A percentile compares a stretch with the other conserved stretches of the same genome.
Conservation (phyloP, 768 basidiomycete genomes). For the Goffeauzyma gilvescens region DNA sequence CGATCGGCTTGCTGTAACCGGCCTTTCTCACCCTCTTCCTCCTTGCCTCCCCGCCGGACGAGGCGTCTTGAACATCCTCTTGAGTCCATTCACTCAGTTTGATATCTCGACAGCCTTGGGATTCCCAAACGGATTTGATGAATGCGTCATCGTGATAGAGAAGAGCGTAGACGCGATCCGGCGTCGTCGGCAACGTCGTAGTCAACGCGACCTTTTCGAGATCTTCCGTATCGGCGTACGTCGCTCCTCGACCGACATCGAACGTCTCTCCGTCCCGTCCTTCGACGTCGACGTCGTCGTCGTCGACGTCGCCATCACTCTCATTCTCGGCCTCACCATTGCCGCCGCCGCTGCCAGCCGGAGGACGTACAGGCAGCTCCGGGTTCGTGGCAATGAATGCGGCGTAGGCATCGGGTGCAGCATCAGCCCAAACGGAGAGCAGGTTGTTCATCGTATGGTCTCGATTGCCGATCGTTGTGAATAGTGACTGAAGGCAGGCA, state of each 20-base stretch:
- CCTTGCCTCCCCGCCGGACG: too few species aligned
- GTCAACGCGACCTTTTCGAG: conserved; percentile 11
- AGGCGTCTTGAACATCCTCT: too few species aligned
- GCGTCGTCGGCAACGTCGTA: conserved; percentile 11
- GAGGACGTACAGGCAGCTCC: not conserved
- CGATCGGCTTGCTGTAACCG: conserved; percentile 16
- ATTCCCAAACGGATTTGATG: conserved; percentile 10
- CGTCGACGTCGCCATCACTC: not conserved
- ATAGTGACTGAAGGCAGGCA: too few species aligned
- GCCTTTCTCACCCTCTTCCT: too few species aligned
- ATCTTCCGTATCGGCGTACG: conserved; percentile 9
- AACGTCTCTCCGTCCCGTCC: not conserved
- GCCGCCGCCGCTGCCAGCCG: not conserved
- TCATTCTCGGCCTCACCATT: not conserved
- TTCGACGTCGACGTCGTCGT: conserved; percentile 1
- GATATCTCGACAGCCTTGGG: conserved; percentile 14
- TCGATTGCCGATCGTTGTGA: conserved; percentile 13
- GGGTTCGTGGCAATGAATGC: conserved; percentile 6
- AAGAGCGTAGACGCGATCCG: conserved; percentile 16
- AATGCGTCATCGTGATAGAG: conserved; percentile 15
- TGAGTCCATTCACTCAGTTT: too few species aligned
- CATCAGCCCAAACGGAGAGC: conserved; percentile 7
- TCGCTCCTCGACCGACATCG: conserved; percentile 9
- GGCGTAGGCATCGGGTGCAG: conserved; percentile 9
- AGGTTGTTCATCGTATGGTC: conserved; percentile 14